phyloP scores from a whole-genome alignment of 2,329 filamentous ascomycete genomes.

The Calonectria leucothoes region DNA sequence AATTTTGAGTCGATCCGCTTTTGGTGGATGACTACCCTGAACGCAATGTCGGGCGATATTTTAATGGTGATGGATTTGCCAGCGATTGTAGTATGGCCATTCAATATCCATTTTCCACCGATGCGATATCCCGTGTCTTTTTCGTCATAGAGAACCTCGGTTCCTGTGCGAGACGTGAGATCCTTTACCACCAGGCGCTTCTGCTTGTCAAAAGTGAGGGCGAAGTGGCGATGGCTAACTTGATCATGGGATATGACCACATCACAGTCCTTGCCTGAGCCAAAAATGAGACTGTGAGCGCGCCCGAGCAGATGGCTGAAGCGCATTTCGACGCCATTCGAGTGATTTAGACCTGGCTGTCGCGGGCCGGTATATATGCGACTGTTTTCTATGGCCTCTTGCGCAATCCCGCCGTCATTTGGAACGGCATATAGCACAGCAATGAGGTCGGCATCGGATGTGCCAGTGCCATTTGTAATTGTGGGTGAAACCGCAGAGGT shows the following conservation, averaged over 20 bases:
- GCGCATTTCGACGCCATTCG: background rate
- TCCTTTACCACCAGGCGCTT: background rate
- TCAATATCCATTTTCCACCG: background rate
- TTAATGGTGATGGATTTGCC: background rate
- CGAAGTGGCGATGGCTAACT: background rate
- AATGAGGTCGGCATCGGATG: background rate
- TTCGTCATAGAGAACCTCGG: background rate
- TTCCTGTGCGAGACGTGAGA: background rate
- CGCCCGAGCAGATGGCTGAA: background rate
- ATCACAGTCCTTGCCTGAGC: background rate
- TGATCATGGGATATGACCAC: background rate
- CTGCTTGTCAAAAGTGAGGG: background rate
- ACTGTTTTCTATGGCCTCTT: background rate
- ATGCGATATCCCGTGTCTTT: background rate
- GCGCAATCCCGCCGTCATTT: background rate
- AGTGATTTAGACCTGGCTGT: background rate
- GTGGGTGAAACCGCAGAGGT: background rate
- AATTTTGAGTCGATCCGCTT: background rate
- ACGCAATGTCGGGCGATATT: background rate
- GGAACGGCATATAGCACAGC: background rate
- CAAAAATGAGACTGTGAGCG: background rate
- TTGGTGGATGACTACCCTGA: background rate
- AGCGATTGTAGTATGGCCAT: background rate
- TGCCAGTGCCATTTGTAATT: background rate
- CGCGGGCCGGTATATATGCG: background rate